A percentile compares a stretch with the other conserved stretches of the same genome.
phyloP scores from a whole-genome alignment of 148 eudicot genomes.

The Vaccinium macrocarpon region DNA sequence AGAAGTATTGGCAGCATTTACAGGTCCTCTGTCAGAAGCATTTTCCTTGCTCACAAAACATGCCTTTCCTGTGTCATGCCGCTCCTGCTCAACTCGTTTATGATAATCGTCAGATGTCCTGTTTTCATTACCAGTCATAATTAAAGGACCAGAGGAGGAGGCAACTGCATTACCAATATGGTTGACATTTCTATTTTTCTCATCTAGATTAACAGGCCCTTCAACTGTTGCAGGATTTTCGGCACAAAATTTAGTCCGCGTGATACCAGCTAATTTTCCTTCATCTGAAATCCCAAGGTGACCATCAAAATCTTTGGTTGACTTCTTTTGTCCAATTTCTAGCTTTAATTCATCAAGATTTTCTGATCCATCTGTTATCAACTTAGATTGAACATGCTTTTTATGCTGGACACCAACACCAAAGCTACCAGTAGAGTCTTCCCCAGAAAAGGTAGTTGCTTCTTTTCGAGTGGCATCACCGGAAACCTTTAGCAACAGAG shows the following conservation, averaged over 20 bases:
- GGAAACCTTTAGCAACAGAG: slow-evolving; percentile 33
- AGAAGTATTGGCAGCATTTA: slow-evolving; percentile 49
- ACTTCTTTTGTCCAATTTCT: slow-evolving; percentile 34
- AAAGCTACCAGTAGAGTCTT: slow-evolving; percentile 41
- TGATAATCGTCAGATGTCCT: slow-evolving; percentile 17
- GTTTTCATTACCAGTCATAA: slow-evolving; percentile 22
- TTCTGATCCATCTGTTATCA: slow-evolving; percentile 20
- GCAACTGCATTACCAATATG: slow-evolving; percentile 18
- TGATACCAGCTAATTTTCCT: slow-evolving; percentile 27
- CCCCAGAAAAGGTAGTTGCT: slow-evolving; percentile 48
- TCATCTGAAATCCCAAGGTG: slow-evolving; percentile 27
- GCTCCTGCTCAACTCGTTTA: slow-evolving; percentile 20
- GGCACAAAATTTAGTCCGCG: slow-evolving; percentile 19
- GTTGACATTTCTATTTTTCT: not conserved
- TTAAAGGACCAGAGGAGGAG: slow-evolving; percentile 10
- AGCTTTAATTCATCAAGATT: slow-evolving; percentile 19
- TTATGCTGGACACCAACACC: slow-evolving; percentile 26
- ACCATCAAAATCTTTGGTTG: slow-evolving; percentile 24
- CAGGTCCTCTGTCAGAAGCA: slow-evolving; percentile 57
- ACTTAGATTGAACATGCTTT: slow-evolving; percentile 24
- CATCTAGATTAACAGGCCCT: slow-evolving; percentile 18
- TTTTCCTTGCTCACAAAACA: slow-evolving; percentile 25
- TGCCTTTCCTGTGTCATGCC: slow-evolving; percentile 24
- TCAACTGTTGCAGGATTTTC: slow-evolving; percentile 24
- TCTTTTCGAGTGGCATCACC: slow-evolving; percentile 34